Base-by-base conservation (phyloP, 2,329 filamentous ascomycete species). In the Elsinoe perseae region DNA sequence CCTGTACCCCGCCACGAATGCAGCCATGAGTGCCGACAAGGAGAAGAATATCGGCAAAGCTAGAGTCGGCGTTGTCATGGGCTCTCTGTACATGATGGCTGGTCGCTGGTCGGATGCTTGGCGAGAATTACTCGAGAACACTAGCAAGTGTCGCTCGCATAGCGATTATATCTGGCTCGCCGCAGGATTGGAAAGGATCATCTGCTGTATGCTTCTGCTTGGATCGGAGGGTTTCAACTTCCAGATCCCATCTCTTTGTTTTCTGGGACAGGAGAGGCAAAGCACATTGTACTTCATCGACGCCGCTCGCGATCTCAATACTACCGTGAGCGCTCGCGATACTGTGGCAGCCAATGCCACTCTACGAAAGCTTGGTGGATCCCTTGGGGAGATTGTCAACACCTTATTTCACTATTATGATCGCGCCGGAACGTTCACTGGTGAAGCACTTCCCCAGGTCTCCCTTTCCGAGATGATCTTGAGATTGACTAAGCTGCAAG, bases 111-210 rank as follows among this genome's bases (percentile, higher is more conserved):
- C 79, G 48, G 91, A 97, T 72, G 91, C 92, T 6, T 70, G 97
- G 44, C 86, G 83, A 68, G 89, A 95, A 66, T 80, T 96, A 20
- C 77, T 83, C 8, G 92, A 96, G 59, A 89, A 86, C 55, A 90
- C 87, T 1, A 80, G 81, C 8, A 82, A 85, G 63, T 86, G 89
- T 14, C 86, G 89, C 64, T 84, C 83, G 34, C 80, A 87, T 58
- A 91, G 89, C 64, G 93, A 98, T 70, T 89, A 95, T 70, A 70
- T 97, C n/a, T 98, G 93, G 92, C 89, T 96, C 72, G 93, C 88
- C 16, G 97, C 97, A 71, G 91, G 89, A 1, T 77, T 98, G 18
- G 95, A 98, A 68, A 83, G 91, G 25, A 88, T 95, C 59, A 75
- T 93, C 46, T 78, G 95, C 23, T 89, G 86, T 65, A 78, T 97